phyloP scores from a whole-genome alignment of 306 rosid genomes.

The Cucurbita ficifolia region DNA sequence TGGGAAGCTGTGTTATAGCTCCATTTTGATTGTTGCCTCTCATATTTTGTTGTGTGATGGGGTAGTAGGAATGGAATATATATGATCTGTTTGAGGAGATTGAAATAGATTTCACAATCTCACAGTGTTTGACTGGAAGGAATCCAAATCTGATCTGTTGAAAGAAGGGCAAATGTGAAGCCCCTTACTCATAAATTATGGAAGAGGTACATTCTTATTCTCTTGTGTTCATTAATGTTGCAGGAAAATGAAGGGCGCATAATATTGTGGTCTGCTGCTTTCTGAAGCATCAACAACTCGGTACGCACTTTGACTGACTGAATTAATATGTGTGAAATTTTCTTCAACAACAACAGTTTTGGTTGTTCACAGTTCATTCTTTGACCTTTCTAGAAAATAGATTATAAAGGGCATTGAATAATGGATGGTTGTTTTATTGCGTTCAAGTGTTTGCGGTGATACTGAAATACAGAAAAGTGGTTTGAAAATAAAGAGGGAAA shows the following conservation, averaged over 20 bases:
- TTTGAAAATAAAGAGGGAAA: too few species aligned
- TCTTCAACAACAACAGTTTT: neutral
- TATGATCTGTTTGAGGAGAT: neutral
- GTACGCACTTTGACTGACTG: slow-evolving; percentile 7
- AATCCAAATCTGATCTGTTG: slow-evolving; percentile 4
- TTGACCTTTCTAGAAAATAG: neutral
- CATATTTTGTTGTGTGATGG: neutral
- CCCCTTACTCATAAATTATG: neutral
- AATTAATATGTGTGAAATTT: neutral
- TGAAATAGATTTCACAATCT: neutral
- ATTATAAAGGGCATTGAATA: too few species aligned
- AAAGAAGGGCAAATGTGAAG: neutral
- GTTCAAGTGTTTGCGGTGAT: neutral
- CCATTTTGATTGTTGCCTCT: neutral
- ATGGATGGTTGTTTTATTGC: neutral
- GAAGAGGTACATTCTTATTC: slow-evolving; percentile 3
- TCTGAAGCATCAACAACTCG: neutral
- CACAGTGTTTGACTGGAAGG: neutral
- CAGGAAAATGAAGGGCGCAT: slow-evolving; percentile 8
- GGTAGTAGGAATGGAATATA: neutral
- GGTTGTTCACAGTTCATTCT: neutral
- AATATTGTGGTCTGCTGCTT: neutral
- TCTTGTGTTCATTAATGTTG: neutral
- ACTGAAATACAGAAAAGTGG: neutral
- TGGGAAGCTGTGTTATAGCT: neutral